These are phyloP conservation scores for Quillaja saponaria DNA, from an alignment of 306 rosid genomes.

Conservation along the genomic window DNA sequence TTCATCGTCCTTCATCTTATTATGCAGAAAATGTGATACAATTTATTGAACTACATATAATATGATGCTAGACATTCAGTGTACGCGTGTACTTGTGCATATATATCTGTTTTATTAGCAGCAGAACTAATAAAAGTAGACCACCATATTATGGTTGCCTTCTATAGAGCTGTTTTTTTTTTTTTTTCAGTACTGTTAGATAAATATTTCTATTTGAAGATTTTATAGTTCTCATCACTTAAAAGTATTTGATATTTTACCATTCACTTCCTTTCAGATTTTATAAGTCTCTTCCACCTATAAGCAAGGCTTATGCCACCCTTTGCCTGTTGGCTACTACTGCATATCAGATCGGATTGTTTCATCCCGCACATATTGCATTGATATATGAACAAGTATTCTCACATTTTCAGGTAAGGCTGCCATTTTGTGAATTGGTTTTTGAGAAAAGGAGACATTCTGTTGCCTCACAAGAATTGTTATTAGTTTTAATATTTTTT, in stretches of 20 bases:
- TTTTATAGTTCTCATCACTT: constrained; percentile 4
- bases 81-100: background rate
- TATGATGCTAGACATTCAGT: background rate
- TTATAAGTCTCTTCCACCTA: constrained; percentile 87
- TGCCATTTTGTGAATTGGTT: background rate
- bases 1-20: background rate
- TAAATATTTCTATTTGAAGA: background rate
- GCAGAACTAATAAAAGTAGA: background rate
- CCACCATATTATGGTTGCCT: no score
- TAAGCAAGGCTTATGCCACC: constrained; percentile 88
- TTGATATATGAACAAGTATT: constrained; percentile 42
- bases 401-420: constrained; percentile 66
- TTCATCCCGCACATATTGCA: constrained; percentile 30
- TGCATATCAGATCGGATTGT: constrained; percentile 56
- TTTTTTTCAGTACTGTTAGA: background rate
- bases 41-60: background rate
- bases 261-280: constrained; percentile 52
- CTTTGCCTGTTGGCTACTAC: constrained; percentile 66
- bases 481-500: constrained; percentile 3
- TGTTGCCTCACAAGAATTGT: constrained; percentile 10
- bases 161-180: background rate
- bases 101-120: constrained; percentile 1
- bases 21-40: background rate
- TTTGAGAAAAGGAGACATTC: background rate
- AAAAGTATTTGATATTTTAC: constrained; percentile 2